Evolutionary conservation across 441 rosid species (phyloP).

Genomic region (Adansonia grandidieri): DNA sequence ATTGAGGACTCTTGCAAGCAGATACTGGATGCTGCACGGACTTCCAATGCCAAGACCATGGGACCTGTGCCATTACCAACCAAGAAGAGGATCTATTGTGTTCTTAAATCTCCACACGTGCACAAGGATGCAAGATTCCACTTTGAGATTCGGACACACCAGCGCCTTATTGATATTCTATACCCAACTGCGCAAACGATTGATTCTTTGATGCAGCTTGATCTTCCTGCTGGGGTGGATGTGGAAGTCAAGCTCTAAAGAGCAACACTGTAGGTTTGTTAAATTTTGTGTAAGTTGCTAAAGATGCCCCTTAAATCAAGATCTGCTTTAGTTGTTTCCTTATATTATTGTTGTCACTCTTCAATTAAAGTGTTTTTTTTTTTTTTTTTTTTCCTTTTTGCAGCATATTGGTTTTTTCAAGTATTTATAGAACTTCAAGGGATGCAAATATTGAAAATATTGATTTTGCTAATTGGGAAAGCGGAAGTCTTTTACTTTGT

Average conservation of each 20-base stretch:
- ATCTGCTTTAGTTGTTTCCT: not conserved
- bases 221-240: constrained; percentile 95
- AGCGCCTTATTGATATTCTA: constrained; percentile 88
- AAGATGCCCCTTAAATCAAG: not conserved
- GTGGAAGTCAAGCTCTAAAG: constrained; percentile 91
- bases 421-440: not conserved
- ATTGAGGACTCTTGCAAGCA: constrained; percentile 97
- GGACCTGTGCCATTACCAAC: constrained; percentile 97
- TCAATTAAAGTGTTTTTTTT: too few relatives aligned
- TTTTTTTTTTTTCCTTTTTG: not conserved
- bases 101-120: constrained; percentile 94
- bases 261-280: not conserved
- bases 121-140: constrained; percentile 98
- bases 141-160: constrained; percentile 95
- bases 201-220: constrained; percentile 93
- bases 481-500: not conserved
- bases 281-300: not conserved
- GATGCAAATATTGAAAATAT: not conserved
- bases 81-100: constrained; percentile 87
- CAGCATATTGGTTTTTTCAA: not conserved
- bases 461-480: not conserved
- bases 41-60: constrained; percentile 87
- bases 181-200: constrained; percentile 96
- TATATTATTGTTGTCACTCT: too few relatives aligned
- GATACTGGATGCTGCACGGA: constrained; percentile 88